These are phyloP conservation scores for Dorcoceras hygrometricum DNA, from an alignment of 257 asterid genomes.

Conservation along the genomic window DNA sequence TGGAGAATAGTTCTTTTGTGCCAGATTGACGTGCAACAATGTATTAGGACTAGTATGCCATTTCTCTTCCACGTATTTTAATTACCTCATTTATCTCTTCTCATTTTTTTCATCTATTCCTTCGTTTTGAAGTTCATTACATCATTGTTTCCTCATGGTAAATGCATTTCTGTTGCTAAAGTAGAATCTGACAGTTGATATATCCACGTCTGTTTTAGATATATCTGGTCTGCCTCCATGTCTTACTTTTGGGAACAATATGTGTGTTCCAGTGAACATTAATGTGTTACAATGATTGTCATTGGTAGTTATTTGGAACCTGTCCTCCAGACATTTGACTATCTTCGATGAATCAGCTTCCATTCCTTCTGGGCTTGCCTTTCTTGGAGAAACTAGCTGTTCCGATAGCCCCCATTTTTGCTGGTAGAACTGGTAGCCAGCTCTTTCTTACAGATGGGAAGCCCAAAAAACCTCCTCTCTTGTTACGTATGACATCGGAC, in stretches of 20 bases:
- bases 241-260: not conserved
- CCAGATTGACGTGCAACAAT: conserved; percentile 8
- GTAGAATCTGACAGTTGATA: not conserved
- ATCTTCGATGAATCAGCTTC: conserved; percentile 64
- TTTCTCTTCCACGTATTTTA: too few relatives aligned
- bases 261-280: not conserved
- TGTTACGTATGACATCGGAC: conserved; percentile 78
- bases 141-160: not conserved
- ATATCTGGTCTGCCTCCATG: not conserved
- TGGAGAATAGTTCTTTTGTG: conserved; percentile 48
- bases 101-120: not conserved
- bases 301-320: conserved; percentile 26
- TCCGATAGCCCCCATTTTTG: conserved; percentile 75
- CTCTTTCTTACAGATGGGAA: conserved; percentile 77
- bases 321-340: conserved; percentile 59
- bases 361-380: conserved; percentile 74
- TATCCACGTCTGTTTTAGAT: too few relatives aligned
- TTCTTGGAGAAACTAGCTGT: conserved; percentile 89
- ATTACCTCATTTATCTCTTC: not conserved
- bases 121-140: too few relatives aligned
- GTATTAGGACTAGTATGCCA: not conserved
- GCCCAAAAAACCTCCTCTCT: conserved; percentile 72
- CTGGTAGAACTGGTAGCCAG: conserved; percentile 69
- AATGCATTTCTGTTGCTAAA: not conserved
- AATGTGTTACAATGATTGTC: conserved; percentile 6